Percentiles rank a stretch among this genome's conserved stretches.
Evolutionary conservation across 1,284 basidiomycete genomes (phyloP).

Genomic region (Wallemia mellicola): DNA sequence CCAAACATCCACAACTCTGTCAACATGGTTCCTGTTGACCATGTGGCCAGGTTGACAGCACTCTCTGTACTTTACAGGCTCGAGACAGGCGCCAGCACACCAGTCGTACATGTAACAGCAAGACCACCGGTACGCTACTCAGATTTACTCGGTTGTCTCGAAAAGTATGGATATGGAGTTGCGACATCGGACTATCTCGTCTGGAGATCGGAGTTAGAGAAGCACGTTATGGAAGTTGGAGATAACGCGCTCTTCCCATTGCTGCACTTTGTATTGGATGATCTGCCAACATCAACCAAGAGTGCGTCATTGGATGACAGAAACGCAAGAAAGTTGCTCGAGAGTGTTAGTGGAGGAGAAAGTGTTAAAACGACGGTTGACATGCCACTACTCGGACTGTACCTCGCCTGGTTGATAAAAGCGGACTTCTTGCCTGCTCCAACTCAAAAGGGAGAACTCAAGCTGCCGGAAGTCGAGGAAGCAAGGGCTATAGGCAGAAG

Average conservation of each 20-base stretch:
- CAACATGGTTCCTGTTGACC: conserved; percentile 95
- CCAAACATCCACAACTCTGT: conserved; percentile 96
- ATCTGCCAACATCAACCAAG: conserved; percentile 86
- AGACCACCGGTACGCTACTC: conserved; percentile 73
- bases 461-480: conserved; percentile 13
- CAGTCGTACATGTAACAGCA: conserved; percentile 63
- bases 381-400: conserved; percentile 46
- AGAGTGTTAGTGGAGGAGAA: conserved; percentile 19
- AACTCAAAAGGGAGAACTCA: conserved; percentile 10
- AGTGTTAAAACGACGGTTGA: conserved; percentile 35
- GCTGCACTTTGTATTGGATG: conserved; percentile 86
- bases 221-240: conserved; percentile 70
- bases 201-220: conserved; percentile 76
- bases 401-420: conserved; percentile 76
- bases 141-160: conserved; percentile 43
- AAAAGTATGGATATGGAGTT: conserved; percentile 51
- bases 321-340: conserved; percentile 41
- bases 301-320: conserved; percentile 67
- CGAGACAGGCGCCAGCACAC: conserved; percentile 16
- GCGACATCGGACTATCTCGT: conserved; percentile 58
- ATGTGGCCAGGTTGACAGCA: conserved; percentile 58
- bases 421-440: conserved; percentile 60
- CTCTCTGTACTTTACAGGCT: conserved; percentile 25
- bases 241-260: conserved; percentile 95
- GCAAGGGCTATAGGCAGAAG: conserved; percentile 1